Conservation (phyloP, 2,329 filamentous ascomycete genomes). For the Alternaria sp. region DNA sequence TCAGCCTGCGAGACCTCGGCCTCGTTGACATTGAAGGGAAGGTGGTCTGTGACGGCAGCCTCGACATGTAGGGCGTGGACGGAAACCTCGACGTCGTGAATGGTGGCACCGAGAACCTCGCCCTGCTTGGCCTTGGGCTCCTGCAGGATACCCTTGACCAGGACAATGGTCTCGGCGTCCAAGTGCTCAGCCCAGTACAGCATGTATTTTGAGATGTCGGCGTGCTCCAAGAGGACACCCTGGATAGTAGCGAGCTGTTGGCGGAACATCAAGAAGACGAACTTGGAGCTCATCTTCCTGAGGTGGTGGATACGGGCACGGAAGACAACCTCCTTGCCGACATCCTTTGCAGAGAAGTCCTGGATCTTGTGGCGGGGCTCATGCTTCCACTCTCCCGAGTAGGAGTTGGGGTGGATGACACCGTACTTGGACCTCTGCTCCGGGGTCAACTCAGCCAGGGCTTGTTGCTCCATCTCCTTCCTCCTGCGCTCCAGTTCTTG, state of each 20-base stretch:
- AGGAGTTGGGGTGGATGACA: conserved; percentile 66
- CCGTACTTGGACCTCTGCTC: conserved; percentile 69
- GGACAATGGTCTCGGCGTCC: conserved; percentile 78
- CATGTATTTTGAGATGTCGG: conserved; percentile 75
- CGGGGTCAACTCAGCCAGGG: conserved; percentile 63
- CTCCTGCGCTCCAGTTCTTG: conserved; percentile 58
- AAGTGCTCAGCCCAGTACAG: conserved; percentile 88
- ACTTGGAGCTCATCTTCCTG: conserved; percentile 79
- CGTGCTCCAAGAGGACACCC: conserved; percentile 75
- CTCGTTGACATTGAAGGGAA: conserved; percentile 76
- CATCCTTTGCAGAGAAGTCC: conserved; percentile 60
- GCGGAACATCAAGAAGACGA: conserved; percentile 87
- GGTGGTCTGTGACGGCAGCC: conserved; percentile 66
- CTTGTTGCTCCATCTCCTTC: conserved; percentile 59
- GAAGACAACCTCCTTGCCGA: conserved; percentile 71
- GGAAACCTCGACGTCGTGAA: conserved; percentile 79
- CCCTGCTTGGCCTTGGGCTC: conserved; percentile 71
- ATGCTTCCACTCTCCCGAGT: conserved; percentile 60
- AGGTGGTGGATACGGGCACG: conserved; percentile 80
- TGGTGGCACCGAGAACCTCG: conserved; percentile 76
- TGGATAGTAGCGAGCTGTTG: conserved; percentile 86
- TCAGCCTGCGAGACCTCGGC: conserved; percentile 69
- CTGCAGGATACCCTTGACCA: conserved; percentile 77
- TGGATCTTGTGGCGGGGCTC: conserved; percentile 61
- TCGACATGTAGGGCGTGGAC: conserved; percentile 73